phyloP scores from a whole-genome alignment of 495 filamentous ascomycete genomes.

The Talaromyces borbonicus region DNA sequence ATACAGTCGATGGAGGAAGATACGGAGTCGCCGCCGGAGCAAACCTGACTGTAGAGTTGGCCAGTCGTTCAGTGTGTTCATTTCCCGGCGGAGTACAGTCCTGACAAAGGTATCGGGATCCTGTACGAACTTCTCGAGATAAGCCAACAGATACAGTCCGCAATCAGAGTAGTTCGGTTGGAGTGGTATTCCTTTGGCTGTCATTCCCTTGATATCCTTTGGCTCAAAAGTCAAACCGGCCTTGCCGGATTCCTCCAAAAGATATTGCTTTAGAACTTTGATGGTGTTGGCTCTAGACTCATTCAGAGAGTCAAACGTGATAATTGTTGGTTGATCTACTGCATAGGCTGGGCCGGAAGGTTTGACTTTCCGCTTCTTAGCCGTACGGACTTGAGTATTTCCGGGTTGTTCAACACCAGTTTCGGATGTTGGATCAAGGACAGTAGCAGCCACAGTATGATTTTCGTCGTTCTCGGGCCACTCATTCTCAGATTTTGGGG shows the following conservation, averaged over 20 bases:
- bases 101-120: constrained; percentile 54
- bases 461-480: constrained; percentile 23
- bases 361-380: not conserved
- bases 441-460: constrained; percentile 8
- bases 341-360: not conserved
- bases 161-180: constrained; percentile 87
- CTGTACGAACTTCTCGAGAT: constrained; percentile 68
- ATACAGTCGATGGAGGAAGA: constrained; percentile 41
- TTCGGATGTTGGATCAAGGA: constrained; percentile 8
- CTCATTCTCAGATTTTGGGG: constrained; percentile 10
- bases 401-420: not conserved
- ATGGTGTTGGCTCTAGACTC: constrained; percentile 49
- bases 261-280: constrained; percentile 62
- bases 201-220: constrained; percentile 50
- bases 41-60: constrained; percentile 39
- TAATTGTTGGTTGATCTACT: constrained; percentile 50
- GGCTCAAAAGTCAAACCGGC: constrained; percentile 17
- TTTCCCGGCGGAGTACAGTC: constrained; percentile 41
- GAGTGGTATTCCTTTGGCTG: constrained; percentile 57
- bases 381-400: not conserved
- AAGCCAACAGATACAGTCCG: constrained; percentile 75
- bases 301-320: constrained; percentile 83
- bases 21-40: constrained; percentile 43
- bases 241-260: constrained; percentile 66
- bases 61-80: constrained; percentile 42